Evolutionary conservation across 140 eudicot species (phyloP).

Genomic region (Bidens hawaiensis): DNA sequence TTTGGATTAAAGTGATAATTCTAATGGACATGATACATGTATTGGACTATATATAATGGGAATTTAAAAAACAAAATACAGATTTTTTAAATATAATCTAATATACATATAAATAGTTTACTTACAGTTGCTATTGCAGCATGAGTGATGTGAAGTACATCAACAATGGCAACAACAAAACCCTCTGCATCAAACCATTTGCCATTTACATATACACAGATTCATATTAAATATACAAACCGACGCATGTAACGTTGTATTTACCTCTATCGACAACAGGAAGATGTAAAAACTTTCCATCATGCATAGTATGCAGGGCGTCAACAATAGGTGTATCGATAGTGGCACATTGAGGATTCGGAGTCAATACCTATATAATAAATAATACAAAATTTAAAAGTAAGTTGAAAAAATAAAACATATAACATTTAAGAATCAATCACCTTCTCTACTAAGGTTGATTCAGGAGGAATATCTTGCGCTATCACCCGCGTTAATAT

Average conservation of each 20-base stretch:
- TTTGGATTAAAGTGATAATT: no score
- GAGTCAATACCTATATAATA: constrained; percentile 77
- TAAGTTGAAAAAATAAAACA: constrained; percentile 10
- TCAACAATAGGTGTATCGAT: constrained; percentile 90
- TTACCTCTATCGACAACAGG: constrained; percentile 94
- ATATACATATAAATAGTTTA: constrained; percentile 10
- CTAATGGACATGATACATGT: not conserved
- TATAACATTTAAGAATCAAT: not conserved
- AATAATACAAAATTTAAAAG: not conserved
- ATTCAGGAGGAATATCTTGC: constrained; percentile 75
- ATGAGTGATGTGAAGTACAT: constrained; percentile 86
- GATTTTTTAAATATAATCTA: not conserved
- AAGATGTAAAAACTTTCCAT: constrained; percentile 91
- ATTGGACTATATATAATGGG: not conserved
- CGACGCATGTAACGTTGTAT: not conserved
- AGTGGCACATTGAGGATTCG: constrained; percentile 88
- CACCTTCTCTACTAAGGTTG: constrained; percentile 90
- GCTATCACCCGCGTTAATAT: constrained; percentile 93
- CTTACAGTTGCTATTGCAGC: constrained; percentile 95
- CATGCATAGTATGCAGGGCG: constrained; percentile 93
- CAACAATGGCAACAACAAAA: constrained; percentile 72
- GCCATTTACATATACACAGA: constrained; percentile 2
- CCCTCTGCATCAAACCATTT: constrained; percentile 61
- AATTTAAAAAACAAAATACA: not conserved
- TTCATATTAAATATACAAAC: not conserved